Base-by-base conservation (phyloP, 2,329 filamentous ascomycete species). In the Diplodia corticola region DNA sequence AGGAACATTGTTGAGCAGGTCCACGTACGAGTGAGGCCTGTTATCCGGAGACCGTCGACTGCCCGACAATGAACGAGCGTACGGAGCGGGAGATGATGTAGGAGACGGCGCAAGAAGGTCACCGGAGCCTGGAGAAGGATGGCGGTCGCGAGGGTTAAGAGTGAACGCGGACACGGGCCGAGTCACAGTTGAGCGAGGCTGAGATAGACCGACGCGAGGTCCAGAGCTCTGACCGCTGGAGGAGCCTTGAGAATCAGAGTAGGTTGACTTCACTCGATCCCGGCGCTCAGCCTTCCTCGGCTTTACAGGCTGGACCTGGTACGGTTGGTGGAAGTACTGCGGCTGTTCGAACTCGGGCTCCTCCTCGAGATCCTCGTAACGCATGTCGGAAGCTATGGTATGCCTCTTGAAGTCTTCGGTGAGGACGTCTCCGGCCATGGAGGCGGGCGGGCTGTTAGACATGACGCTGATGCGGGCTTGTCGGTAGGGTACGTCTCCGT, bases 81-180 rank as follows among this genome's bases (percentile, higher is more conserved):
- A 77, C 44, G 68, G 72, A 26, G 73, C 69, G n/a, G 79, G 80
- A 6, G 81, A 82, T 44, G 76, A 77, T 49, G 68, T 74, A 53
- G 74, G 73, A 17, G 72, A 76, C 15, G 80, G 68, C 71, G 73
- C 72, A 74, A 80, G 50, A 76, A 81, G 69, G 50, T 75, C 71
- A 6, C 77, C 78, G 17, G 84, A 86, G 33, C 83, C 75, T 63
- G 78, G 79, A 17, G 84, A 84, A 20, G 86, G 86, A 46, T 44
- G 81, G 37, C 89, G 87, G 37, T 89, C 88, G 63, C 89, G 86
- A 37, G 80, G 79, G 30, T 84, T 85, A 68, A 87, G 79, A 2
- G 91, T 95, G 76, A 93, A 93, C 5, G 89, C 83, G 13, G 93
- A 97, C 26, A 84, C 84, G 5, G 93, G 93, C 61, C 93, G 85